These are phyloP conservation scores for Trametes sanguinea DNA, from an alignment of 768 basidiomycete species.

Conservation along the genomic window DNA sequence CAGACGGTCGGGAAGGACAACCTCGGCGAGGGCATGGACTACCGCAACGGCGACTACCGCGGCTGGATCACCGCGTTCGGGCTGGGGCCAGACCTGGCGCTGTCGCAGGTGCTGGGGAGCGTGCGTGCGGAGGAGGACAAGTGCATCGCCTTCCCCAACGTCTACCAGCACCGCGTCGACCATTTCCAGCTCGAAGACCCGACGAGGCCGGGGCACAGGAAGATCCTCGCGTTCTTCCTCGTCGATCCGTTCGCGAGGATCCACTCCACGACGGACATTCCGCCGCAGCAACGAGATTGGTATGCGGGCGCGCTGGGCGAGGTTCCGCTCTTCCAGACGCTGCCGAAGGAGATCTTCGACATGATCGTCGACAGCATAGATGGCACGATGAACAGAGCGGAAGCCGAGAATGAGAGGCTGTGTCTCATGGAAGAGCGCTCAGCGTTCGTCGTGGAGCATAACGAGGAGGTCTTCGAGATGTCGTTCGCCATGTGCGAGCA, in stretches of 20 bases:
- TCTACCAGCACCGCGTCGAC: constrained; percentile 40
- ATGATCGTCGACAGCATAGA: constrained; percentile 17
- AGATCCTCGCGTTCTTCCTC: constrained; percentile 42
- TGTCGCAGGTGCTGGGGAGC: constrained; percentile 31
- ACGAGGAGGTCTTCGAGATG: constrained; percentile 17
- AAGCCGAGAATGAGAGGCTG: constrained; percentile 20
- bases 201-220: constrained; percentile 39
- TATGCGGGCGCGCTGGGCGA: background rate
- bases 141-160: constrained; percentile 41
- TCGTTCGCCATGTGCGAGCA: constrained; percentile 26
- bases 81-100: constrained; percentile 7
- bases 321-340: background rate
- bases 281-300: constrained; percentile 38
- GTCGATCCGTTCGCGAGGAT: constrained; percentile 37
- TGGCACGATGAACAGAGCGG: constrained; percentile 7
- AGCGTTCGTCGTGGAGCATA: constrained; percentile 14
- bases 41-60: constrained; percentile 5
- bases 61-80: constrained; percentile 11
- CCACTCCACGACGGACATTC: constrained; percentile 35
- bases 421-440: constrained; percentile 26
- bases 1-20: constrained; percentile 18
- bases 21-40: background rate
- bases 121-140: constrained; percentile 34
- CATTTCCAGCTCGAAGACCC: constrained; percentile 38
- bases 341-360: constrained; percentile 27